These are phyloP conservation scores for Lentinula aciculospora DNA, from an alignment of 768 basidiomycete species.

Conservation along the genomic window DNA sequence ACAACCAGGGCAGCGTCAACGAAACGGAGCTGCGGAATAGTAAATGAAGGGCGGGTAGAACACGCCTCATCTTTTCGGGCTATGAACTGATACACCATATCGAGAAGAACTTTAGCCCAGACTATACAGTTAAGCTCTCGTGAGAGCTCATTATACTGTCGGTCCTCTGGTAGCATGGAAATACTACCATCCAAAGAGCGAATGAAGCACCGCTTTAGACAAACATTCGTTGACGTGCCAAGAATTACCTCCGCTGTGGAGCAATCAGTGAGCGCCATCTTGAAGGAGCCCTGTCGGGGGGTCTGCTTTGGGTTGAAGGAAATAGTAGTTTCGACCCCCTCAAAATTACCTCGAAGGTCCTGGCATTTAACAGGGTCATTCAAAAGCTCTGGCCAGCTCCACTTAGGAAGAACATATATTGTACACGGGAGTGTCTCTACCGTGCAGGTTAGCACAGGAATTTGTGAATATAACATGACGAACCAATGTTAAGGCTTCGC, in stretches of 20 bases:
- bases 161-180: background rate
- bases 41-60: background rate
- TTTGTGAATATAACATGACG: background rate
- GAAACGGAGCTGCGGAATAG: background rate
- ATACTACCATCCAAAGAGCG: background rate
- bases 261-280: background rate
- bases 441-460: background rate
- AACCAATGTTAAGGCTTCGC: background rate
- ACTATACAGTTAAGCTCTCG: background rate
- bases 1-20: background rate
- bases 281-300: background rate
- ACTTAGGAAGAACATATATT: background rate
- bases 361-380: background rate
- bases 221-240: background rate
- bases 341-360: background rate
- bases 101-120: background rate
- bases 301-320: background rate
- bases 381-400: background rate
- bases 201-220: background rate
- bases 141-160: background rate
- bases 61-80: background rate
- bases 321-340: background rate
- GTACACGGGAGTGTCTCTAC: background rate
- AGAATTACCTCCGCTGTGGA: background rate
- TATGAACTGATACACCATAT: background rate